Percentiles rank a stretch among this genome's conserved stretches.
Evolutionary conservation across 1,139 yeast genomes (phyloP).

Genomic region (Hansenula sp.): DNA sequence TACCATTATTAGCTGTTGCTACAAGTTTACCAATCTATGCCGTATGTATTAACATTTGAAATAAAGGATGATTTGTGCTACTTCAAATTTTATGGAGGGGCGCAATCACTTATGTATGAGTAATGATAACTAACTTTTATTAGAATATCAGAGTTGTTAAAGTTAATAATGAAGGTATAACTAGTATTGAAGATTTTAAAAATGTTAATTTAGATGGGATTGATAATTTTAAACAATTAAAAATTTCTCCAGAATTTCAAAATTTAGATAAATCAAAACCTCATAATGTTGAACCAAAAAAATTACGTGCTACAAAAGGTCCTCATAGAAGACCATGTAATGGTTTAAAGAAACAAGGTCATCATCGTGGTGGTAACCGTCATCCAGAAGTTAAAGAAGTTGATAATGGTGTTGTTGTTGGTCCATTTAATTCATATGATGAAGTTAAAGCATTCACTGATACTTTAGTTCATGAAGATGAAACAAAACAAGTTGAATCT

Average conservation of each 20-base stretch:
- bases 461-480: background rate
- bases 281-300: background rate
- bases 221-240: slow-evolving; percentile 5
- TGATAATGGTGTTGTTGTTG: background rate
- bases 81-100: background rate
- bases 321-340: background rate
- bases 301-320: too few relatives aligned
- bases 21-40: slow-evolving; percentile 19
- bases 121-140: background rate
- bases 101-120: too few relatives aligned
- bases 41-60: slow-evolving; percentile 9
- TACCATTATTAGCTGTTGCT: slow-evolving; percentile 15
- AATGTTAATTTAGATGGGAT: slow-evolving; percentile 12
- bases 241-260: background rate
- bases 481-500: background rate
- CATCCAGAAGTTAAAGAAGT: background rate
- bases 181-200: slow-evolving; percentile 6
- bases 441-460: slow-evolving; percentile 3
- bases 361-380: too few relatives aligned
- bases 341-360: too few relatives aligned
- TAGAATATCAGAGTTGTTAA: slow-evolving; percentile 11
- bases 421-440: slow-evolving; percentile 1
- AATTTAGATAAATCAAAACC: background rate
- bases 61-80: background rate
- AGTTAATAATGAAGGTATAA: slow-evolving; percentile 5